Evolutionary conservation across 331 rosid species (phyloP), one percentile per base, ranked within the genome.

Genomic region (Quercus tomentella): DNA sequence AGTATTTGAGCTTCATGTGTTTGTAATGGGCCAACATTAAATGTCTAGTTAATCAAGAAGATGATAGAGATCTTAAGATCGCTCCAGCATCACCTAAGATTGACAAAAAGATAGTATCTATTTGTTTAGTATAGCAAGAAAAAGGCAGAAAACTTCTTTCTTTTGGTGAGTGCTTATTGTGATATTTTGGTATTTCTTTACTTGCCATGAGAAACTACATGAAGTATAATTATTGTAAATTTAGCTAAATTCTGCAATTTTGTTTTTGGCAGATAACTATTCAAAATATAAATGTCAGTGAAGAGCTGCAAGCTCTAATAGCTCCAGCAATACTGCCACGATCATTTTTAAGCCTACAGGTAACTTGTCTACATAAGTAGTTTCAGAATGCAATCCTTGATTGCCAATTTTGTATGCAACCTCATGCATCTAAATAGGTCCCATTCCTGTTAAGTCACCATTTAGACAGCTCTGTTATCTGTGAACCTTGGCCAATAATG

Each of bases 281-380:
- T 70, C 97, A 93, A 80, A 92, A 93, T 81, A 80, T 95, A 81
- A 89, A 86, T 75, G 89, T 91, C 54, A 89, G 97, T 77, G 94
- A 89, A 66, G 89, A 87, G 81, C 70, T 95, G 83, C 97, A 92
- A 81, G 94, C 97, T 85, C 23, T 92, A 74, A 90, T 92, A 78
- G 92, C 97, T 88, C 97, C 97, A 65, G 97, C 97, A 67, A 45
- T 92, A 84, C 88, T 95, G 37, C 98, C 97, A 2, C 89, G 96
- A 23, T 90, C 97, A 68, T 95, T 90, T 80, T 43, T 91, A 81
- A 95, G 90, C 72, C 90, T 95, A 56, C 94, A 94, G 95, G 98
- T 94, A 80, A 81, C 71, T 57, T 20, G 58, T 57, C 55, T 60
- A 77, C 31, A n/a, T 9, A 33, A 65, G 14, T 80, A 45, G 28